Base-by-base conservation (phyloP, 164 flowering plant genomes). In the Paratinospora sagittata region DNA sequence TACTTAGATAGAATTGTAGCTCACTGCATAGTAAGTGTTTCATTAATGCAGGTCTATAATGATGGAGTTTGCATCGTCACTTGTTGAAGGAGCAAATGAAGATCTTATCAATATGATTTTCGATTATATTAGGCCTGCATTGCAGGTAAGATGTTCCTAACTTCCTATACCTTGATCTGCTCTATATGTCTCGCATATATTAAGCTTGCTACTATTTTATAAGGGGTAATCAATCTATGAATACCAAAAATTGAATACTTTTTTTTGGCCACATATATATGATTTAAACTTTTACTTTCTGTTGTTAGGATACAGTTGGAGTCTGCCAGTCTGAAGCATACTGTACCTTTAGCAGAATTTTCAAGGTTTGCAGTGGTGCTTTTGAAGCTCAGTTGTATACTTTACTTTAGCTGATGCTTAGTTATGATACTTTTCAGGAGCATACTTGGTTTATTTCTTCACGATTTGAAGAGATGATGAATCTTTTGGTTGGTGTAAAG, bases 41-140 rank as follows among this genome's bases (percentile, higher is more conserved):
- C 10, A 65, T 65, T 70, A 33, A 8, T 76, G 24, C 86, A 94
- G 98, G 83, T 80, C 79, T 66, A 64, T 81, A 52, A 61, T 88
- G 24, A 60, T 92, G 79, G 91, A 87, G 65, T 82, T 92, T 37
- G 96, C 94, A 73, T 85, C 86, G 27, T 82, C 80, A 72, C 70
- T 92, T 76, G 83, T 88, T 78, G 84, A 76, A 72, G 96, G 97
- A 76, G 95, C 96, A 66, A 76, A 81, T 63, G 87, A 86, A 67
- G 97, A 87, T 83, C 84, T 90, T n/a, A 45, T 88, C 60, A 72
- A 81, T 71, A 70, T 83, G 65, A 77, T 95, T n/a, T 89, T 83
- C 77, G 78, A 71, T 26, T 77, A 85, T 70, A 71, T 83, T 70
- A 85, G 26, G 52, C 74, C 77, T 6, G 65, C 76, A 69, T 82